Base-by-base conservation (phyloP, 2,329 filamentous ascomycete species). In the Nigrospora sphaerica region DNA sequence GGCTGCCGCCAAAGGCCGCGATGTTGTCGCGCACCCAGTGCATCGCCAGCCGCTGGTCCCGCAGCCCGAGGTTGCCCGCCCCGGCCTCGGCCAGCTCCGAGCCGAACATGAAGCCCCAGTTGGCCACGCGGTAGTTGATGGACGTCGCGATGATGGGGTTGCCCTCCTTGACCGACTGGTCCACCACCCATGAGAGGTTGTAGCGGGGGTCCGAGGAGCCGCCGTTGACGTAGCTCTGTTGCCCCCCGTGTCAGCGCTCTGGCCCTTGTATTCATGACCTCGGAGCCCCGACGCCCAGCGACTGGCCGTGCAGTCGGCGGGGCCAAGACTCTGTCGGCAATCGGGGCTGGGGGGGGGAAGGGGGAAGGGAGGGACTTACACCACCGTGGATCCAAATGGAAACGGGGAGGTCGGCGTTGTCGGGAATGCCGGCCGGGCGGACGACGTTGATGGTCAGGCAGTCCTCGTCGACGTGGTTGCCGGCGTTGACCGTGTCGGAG, bases 361-460 rank as follows among this genome's bases (percentile, higher is more conserved):
- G 36, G 54, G 62, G 32, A 70, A 70, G n/a, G n/a, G n/a, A n/a
- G n/a, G n/a, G 13, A 56, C 53, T 46, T 47, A 54, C 57, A 40
- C 64, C 63, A 37, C 72, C 72, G 53, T 82, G 74, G 28, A 83
- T 80, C 78, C 80, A 83, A 0, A 82, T 68, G 13, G 67, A 70
- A 7, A 83, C 75, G 0, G 80, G 80, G 2, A 85, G 66, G 14
- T 65, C 68, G 28, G 63, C 64, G 17, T 57, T 56, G 42, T 60
- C 49, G 39, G 68, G 60, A 6, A 69, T 65, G 6, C 71, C 47
- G 7, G 55, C 62, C 0, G 79, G 78, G 4, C 80, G 71, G 23
- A 85, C 65, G 9, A 85, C 70, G 53, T 83, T 85, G 49, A 85
- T 63, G 39, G 77, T 80, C 4, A 85, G 67, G 50, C 81, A 85